Percentiles rank a stretch among this genome's conserved stretches.
Conservation (phyloP, 768 basidiomycete species). For the Chiua virens region DNA sequence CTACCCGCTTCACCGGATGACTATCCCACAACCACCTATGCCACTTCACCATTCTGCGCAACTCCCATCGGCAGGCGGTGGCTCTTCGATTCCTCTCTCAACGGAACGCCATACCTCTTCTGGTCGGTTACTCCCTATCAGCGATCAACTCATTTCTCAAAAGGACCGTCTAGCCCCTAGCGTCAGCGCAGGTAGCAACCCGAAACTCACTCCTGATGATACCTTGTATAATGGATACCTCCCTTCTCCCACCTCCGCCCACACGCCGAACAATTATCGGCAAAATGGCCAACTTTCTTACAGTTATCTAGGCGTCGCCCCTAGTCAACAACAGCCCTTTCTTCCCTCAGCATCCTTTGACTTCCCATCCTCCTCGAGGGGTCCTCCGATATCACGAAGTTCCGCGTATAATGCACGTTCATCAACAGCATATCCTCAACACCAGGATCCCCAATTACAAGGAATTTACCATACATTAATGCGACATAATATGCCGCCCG, state of each 20-base stretch:
- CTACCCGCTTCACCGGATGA: slow-evolving; percentile 30
- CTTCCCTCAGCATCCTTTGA: slow-evolving; percentile 29
- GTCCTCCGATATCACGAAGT: slow-evolving; percentile 21
- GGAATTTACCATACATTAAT: slow-evolving; percentile 33
- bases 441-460: slow-evolving; percentile 31
- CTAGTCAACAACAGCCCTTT: slow-evolving; percentile 22
- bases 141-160: slow-evolving; percentile 25
- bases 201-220: slow-evolving; percentile 29
- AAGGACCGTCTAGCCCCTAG: slow-evolving; percentile 32
- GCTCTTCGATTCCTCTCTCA: slow-evolving; percentile 34
- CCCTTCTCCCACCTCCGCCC: slow-evolving; percentile 30
- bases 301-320: slow-evolving; percentile 21
- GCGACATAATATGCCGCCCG: slow-evolving; percentile 25
- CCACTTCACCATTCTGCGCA: slow-evolving; percentile 30
- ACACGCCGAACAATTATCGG: slow-evolving; percentile 27
- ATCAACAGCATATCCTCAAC: slow-evolving; percentile 24
- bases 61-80: slow-evolving; percentile 16
- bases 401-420: slow-evolving; percentile 27
- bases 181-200: slow-evolving; percentile 17
- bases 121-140: slow-evolving; percentile 30
- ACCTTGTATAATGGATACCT: slow-evolving; percentile 32
- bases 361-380: slow-evolving; percentile 30
- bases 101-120: slow-evolving; percentile 34
- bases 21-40: slow-evolving; percentile 35
- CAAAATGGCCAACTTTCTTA: slow-evolving; percentile 28